Base-by-base conservation (phyloP, 345 rosid species). In the Rhizophora apiculata region DNA sequence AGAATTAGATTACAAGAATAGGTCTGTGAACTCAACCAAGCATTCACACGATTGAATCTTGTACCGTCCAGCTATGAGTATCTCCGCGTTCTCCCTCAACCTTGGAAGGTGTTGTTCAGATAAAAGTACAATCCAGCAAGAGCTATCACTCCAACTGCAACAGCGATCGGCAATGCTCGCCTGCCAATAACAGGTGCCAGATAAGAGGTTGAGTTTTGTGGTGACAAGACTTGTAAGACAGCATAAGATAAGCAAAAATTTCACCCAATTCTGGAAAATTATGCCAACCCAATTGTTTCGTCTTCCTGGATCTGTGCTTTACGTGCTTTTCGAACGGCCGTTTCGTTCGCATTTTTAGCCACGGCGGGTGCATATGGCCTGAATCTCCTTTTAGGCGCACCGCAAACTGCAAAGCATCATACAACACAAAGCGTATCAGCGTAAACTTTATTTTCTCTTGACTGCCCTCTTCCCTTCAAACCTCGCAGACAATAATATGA, bases 301-400 rank as follows among this genome's bases (percentile, higher is more conserved):
- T 94, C 93, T 79, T 74, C 82, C 77, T 86, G 85, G 4, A 94
- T 31, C 59, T 88, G 61, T 72, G 86, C 92, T 81, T 95, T 91
- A 69, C 97, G 81, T 21, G 93, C 88, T 73, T 86, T 95, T 62
- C 99, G 82, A 52, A 75, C 84, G 56, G 79, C 89, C 16, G 64
- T 74, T 46, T 73, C 86, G 43, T 95, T 91, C 1, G 82, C 93
- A 70, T 82, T 83, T 82, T 78, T 95, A 65, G 78, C 22, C 72
- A 87, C 93, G n/a, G 86, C 67, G 0, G 96, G 89, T 57, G 71
- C 65, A 71, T 87, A 95, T 20, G 84, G 67, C 82, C 81, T 91
- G 49, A 94, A 91, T 68, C 99, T 85, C 70, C 99, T 77, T 74
- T 95, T 95, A 8, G 99, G 96, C 74, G 97, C 98, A 67, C 92